Evolutionary conservation across 768 basidiomycete genomes (phyloP), one percentile per base, ranked within the genome.

Genomic region (Tylopilus rubrobrunneus): DNA sequence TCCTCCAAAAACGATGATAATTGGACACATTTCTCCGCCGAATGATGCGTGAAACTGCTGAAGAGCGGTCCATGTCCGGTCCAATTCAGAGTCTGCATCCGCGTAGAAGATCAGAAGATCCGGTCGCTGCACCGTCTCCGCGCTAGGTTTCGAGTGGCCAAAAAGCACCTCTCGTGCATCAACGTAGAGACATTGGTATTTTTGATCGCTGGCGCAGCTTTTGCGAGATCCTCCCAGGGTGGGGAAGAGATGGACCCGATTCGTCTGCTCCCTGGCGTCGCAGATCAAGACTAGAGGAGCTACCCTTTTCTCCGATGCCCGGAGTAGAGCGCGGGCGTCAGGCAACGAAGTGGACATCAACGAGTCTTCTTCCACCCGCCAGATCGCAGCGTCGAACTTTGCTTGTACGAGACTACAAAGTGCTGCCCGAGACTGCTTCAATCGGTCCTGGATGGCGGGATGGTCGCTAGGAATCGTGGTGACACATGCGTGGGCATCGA

Each of bases 401-500:
- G 46, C 27, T 40, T 42, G 57, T 6, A 67, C 41, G 36, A 67
- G 67, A 34, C 47, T 45, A n/a, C 59, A 44, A 51, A 67, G 64
- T 15, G 40, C 48, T 3, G 39, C 56, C n/a, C 51, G 65, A 44
- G 65, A 67, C 14, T 62, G 57, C 40, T 45, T 33, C 25, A 57
- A 37, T 25, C 65, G 54, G 23, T 9, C 7, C 51, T 67, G 64
- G 45, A 67, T 61, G 28, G 62, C 62, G 21, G 64, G 56, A 44
- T 67, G 55, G 44, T 67, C 56, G 45, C 59, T 67, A 19, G 10
- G 57, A n/a, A 60, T 60, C 4, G 74, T 70, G 15, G 75, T 76
- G 48, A 77, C 64, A 49, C 77, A 78, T 9, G 72, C 76, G 21
- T 74, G 68, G 2, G 68, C 74, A 31, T 67, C 59, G 19, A 76